Conservation (phyloP, 768 basidiomycete species). For the Pholiota molesta region DNA sequence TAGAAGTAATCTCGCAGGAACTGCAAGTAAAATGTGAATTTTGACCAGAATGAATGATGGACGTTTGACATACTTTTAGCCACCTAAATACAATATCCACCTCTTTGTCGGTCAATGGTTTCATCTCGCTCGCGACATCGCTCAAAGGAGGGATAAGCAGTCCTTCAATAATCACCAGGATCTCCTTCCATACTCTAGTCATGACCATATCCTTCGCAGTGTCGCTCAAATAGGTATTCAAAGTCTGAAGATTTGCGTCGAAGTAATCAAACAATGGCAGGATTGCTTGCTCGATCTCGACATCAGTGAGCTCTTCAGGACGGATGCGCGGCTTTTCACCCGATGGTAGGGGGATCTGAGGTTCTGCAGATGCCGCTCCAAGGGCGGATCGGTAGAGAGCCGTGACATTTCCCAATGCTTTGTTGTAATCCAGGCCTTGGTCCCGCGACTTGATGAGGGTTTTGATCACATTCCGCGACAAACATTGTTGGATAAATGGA, state of each 20-base stretch:
- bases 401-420: constrained; percentile 80
- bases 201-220: constrained; percentile 91
- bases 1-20: constrained; percentile 96
- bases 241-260: constrained; percentile 87
- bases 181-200: constrained; percentile 95
- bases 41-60: not conserved
- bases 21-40: constrained; percentile 39
- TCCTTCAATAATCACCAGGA: constrained; percentile 82
- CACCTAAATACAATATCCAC: constrained; percentile 99
- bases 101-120: constrained; percentile 91
- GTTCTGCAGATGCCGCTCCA: constrained; percentile 65
- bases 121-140: constrained; percentile 86
- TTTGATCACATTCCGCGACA: constrained; percentile 79
- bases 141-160: constrained; percentile 90
- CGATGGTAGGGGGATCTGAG: constrained; percentile 75
- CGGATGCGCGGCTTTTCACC: constrained; percentile 78
- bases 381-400: constrained; percentile 83
- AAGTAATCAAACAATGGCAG: constrained; percentile 94
- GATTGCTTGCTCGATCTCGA: constrained; percentile 94
- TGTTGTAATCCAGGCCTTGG: constrained; percentile 81
- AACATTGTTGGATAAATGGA: constrained; percentile 86
- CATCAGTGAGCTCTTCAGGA: constrained; percentile 84
- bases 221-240: constrained; percentile 87
- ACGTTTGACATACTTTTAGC: constrained; percentile 67
- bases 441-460: constrained; percentile 68